Conservation (phyloP, 208 protist genomes). For the Tritrichomonas foetus region DNA sequence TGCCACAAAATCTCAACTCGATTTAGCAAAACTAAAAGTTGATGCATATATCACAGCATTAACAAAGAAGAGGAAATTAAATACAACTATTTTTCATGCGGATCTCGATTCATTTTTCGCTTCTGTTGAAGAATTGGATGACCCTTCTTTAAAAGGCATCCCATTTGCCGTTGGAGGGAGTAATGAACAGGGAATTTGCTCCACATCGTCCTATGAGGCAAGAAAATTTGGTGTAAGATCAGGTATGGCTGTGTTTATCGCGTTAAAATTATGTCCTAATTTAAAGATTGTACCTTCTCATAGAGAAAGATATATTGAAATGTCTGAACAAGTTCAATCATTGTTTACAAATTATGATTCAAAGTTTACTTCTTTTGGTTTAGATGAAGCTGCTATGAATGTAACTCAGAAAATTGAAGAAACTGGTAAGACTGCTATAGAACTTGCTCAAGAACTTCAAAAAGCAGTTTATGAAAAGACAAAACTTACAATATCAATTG, state of each 20-base stretch:
- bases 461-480: not conserved
- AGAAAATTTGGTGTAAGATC: not conserved
- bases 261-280: not conserved
- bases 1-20: not conserved
- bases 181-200: not conserved
- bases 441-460: slow-evolving; percentile 1
- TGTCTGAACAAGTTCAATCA: not conserved
- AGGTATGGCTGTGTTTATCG: slow-evolving; percentile 35
- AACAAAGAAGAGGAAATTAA: not conserved
- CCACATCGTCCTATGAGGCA: slow-evolving; percentile 8
- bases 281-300: not conserved
- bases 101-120: not conserved
- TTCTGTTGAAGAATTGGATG: not conserved
- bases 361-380: slow-evolving; percentile 19
- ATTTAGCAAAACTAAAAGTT: not conserved
- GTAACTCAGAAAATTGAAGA: not conserved
- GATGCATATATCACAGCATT: not conserved
- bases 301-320: not conserved
- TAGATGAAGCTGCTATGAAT: slow-evolving; percentile 22
- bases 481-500: slow-evolving; percentile 4
- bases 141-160: not conserved
- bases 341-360: not conserved
- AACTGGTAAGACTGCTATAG: not conserved
- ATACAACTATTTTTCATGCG: not conserved
- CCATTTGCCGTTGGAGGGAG: slow-evolving; percentile 3